These are phyloP conservation scores for Fusarium bulbicola DNA, from an alignment of 2,329 filamentous ascomycete genomes.

Conservation along the genomic window DNA sequence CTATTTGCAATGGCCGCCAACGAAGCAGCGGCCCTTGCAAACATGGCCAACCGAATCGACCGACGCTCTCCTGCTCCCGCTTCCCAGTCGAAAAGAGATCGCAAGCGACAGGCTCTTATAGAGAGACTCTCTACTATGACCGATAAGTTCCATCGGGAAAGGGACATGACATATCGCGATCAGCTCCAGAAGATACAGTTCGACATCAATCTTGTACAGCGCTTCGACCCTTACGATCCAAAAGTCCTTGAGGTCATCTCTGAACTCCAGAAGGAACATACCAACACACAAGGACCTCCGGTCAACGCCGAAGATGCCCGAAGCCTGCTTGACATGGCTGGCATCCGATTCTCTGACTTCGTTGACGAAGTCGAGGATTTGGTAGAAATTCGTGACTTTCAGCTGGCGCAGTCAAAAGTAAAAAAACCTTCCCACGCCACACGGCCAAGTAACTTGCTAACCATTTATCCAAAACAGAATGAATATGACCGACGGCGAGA, in stretches of 20 bases:
- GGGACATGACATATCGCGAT: slow-evolving; percentile 85
- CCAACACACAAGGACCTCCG: slow-evolving; percentile 54
- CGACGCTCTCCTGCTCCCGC: slow-evolving; percentile 51
- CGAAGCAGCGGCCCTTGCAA: slow-evolving; percentile 47
- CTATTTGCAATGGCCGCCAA: slow-evolving; percentile 51
- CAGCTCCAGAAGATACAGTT: slow-evolving; percentile 92
- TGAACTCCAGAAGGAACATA: slow-evolving; percentile 66
- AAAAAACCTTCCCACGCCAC: slow-evolving; percentile 48
- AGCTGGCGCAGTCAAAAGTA: slow-evolving; percentile 84
- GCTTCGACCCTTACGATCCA: slow-evolving; percentile 81
- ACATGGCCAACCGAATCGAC: slow-evolving; percentile 47
- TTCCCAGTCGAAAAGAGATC: slow-evolving; percentile 84
- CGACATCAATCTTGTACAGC: slow-evolving; percentile 85
- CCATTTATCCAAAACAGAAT: slow-evolving; percentile 53
- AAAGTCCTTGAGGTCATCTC: slow-evolving; percentile 77
- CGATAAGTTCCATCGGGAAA: slow-evolving; percentile 80
- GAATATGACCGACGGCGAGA: slow-evolving; percentile 70
- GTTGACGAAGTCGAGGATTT: slow-evolving; percentile 87
- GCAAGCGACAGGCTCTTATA: slow-evolving; percentile 82
- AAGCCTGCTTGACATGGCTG: slow-evolving; percentile 77
- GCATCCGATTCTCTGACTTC: slow-evolving; percentile 86
- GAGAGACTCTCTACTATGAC: slow-evolving; percentile 82
- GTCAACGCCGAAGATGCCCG: slow-evolving; percentile 55
- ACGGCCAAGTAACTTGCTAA: slow-evolving; percentile 23
- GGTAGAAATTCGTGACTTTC: slow-evolving; percentile 86